Base-by-base conservation (phyloP, 208 protist species). In the Porcisia hertigi region DNA sequence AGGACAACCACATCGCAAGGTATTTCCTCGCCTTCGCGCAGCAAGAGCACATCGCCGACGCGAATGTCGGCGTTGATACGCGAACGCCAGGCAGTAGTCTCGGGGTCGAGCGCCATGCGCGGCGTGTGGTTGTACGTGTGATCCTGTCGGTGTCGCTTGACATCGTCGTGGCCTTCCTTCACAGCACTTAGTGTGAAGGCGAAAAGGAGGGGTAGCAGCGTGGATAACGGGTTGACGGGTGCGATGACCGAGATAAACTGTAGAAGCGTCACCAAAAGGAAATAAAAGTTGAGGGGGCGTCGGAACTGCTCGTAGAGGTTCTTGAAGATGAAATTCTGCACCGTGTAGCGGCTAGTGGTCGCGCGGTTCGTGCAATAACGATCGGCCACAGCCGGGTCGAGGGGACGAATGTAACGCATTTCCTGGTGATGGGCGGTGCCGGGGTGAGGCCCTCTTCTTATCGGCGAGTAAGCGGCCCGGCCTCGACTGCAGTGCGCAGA, bases 271-370 rank as follows among this genome's bases (percentile, higher is more conserved):
- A 99, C 97, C 6, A 99, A 73, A 34, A 99, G 79, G 88, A 99
- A 99, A 81, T 99, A 99, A 53, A 98, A 87, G 82, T 99, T 99
- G 41, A 98, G 87, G 12, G 97, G 89, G 9, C 95, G 85, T 3
- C 85, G 72, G 73, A 99, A 99, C 88, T 99, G 98, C 80, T 99
- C 98, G 71, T 93, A 98, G 11, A 99, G 79, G 62, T 99, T 99
- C 59, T 96, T 91, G 64, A 97, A 94, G 1, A 99, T 39, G 78
- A 99, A 99, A 60, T 90, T 99, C 3, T 92, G 79, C 0, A 94
- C 30, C 4, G 91, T 99, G 87, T 99, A 99, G 76, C 98, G 98
- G 65, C 94, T 93, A 59, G 98, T 99, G 41, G 81, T 83, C 14
- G 99, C 88, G 18, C 79, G 85, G 84, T 99, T 99, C 69, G 83